Conservation (phyloP, 768 basidiomycete genomes). For the Ephemerocybe angulata region DNA sequence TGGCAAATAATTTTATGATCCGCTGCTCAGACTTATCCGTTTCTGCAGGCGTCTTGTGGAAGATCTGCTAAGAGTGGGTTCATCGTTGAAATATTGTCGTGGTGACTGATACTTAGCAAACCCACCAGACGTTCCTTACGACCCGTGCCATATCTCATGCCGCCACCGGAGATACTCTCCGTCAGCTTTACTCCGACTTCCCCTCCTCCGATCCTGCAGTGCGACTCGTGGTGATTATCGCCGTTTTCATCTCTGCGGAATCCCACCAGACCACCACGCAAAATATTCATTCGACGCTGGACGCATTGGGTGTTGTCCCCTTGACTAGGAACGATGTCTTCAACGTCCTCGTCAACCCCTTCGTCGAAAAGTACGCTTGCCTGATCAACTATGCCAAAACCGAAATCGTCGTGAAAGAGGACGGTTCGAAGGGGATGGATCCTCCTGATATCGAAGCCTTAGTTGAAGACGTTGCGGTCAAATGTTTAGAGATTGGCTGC, state of each 20-base stretch:
- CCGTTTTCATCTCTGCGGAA: slow-evolving; percentile 50
- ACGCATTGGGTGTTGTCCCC: slow-evolving; percentile 51
- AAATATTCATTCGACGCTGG: slow-evolving; percentile 47
- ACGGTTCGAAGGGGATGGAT: slow-evolving; percentile 40
- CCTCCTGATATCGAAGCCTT: slow-evolving; percentile 40
- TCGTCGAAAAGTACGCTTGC: slow-evolving; percentile 54
- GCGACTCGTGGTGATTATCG: slow-evolving; percentile 71
- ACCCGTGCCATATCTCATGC: slow-evolving; percentile 60
- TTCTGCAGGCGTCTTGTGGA: slow-evolving; percentile 45
- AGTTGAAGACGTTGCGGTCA: slow-evolving; percentile 55
- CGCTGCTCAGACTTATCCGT: slow-evolving; percentile 8
- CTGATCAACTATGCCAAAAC: slow-evolving; percentile 48
- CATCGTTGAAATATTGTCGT: not conserved
- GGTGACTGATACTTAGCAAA: not conserved
- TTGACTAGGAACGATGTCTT: slow-evolving; percentile 56
- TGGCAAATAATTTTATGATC: slow-evolving; percentile 9
- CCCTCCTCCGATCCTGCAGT: slow-evolving; percentile 56
- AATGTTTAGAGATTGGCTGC: slow-evolving; percentile 61
- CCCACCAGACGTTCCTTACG: slow-evolving; percentile 58
- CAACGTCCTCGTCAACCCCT: slow-evolving; percentile 64
- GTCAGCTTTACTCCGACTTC: slow-evolving; percentile 64
- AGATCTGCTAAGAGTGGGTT: slow-evolving; percentile 61
- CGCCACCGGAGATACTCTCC: slow-evolving; percentile 49
- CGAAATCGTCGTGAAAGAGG: slow-evolving; percentile 31
- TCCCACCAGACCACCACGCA: slow-evolving; percentile 27